Evolutionary conservation across 495 filamentous ascomycete genomes (phyloP).

Genomic region (Neurospora sp.): DNA sequence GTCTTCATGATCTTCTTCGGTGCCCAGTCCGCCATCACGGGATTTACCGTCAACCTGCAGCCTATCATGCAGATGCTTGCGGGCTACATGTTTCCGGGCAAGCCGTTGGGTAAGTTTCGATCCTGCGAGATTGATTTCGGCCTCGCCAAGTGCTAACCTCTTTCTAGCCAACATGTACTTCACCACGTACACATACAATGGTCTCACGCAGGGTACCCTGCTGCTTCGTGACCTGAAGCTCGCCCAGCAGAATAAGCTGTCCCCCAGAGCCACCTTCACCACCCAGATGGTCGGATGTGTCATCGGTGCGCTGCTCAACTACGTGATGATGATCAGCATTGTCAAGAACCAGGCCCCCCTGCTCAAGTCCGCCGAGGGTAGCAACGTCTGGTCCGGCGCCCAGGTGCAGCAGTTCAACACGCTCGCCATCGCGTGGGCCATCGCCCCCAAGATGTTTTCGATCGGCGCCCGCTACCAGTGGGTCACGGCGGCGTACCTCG

Average conservation of each 20-base stretch:
- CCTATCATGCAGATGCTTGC: slow-evolving; percentile 20
- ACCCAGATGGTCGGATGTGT: slow-evolving; percentile 33
- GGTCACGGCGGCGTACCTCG: slow-evolving; percentile 29
- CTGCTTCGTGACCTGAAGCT: slow-evolving; percentile 23
- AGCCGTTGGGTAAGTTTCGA: slow-evolving; percentile 17
- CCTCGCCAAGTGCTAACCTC: neutral
- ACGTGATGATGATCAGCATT: slow-evolving; percentile 30
- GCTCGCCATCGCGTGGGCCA: slow-evolving; percentile 29
- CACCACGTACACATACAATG: slow-evolving; percentile 14
- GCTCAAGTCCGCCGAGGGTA: slow-evolving; percentile 18
- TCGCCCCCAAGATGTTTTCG: slow-evolving; percentile 41
- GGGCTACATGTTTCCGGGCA: slow-evolving; percentile 20
- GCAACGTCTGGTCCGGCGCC: slow-evolving; percentile 31
- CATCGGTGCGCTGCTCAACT: slow-evolving; percentile 32
- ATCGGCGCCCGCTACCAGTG: slow-evolving; percentile 23
- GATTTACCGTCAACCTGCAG: neutral
- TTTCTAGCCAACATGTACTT: slow-evolving; percentile 26
- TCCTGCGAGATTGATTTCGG: no score
- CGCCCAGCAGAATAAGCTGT: slow-evolving; percentile 30
- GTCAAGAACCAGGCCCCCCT: slow-evolving; percentile 21
- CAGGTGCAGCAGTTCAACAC: slow-evolving; percentile 29
- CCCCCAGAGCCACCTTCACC: slow-evolving; percentile 30
- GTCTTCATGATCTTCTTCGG: slow-evolving; percentile 16
- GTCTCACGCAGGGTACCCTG: slow-evolving; percentile 15
- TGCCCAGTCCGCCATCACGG: neutral